A percentile compares a stretch with the other conserved stretches of the same genome.
Evolutionary conservation across 2,329 filamentous ascomycete genomes (phyloP).

Genomic region (Colletotrichum sp.): DNA sequence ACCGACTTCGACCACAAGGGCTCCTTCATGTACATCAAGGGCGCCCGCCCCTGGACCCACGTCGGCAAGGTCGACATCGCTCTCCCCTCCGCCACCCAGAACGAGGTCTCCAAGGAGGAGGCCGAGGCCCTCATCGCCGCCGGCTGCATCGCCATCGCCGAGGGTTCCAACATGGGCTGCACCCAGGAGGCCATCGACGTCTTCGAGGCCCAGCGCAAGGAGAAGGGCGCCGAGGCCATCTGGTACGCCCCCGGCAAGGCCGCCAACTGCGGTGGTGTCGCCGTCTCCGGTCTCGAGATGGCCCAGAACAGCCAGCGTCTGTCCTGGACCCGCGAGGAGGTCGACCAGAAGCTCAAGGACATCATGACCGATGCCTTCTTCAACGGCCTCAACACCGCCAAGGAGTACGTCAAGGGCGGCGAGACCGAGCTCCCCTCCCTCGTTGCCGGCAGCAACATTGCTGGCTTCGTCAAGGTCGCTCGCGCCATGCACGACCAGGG

Average conservation of each 20-base stretch:
- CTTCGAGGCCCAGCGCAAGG: slow-evolving; percentile 81
- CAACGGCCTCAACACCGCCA: slow-evolving; percentile 86
- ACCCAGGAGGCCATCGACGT: slow-evolving; percentile 93
- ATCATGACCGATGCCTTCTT: slow-evolving; percentile 97
- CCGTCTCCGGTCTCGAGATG: slow-evolving; percentile 98
- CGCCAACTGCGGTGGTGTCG: slow-evolving; percentile 96
- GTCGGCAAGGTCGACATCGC: slow-evolving; percentile 89
- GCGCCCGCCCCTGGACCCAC: slow-evolving; percentile 89
- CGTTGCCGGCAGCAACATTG: slow-evolving; percentile 95
- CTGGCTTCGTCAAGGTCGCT: slow-evolving; percentile 95
- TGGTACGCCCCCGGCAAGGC: slow-evolving; percentile 99
- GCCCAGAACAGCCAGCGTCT: slow-evolving; percentile 93
- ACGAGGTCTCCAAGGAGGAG: slow-evolving; percentile 94
- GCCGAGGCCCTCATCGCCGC: slow-evolving; percentile 79
- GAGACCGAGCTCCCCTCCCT: slow-evolving; percentile 89
- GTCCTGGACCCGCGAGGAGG: slow-evolving; percentile 86
- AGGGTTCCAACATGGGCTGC: slow-evolving; percentile 99
- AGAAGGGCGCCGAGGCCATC: slow-evolving; percentile 72
- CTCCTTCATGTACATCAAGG: slow-evolving; percentile 85
- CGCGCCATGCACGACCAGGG: slow-evolving; percentile 95
- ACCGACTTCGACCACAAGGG: slow-evolving; percentile 69
- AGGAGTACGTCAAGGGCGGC: slow-evolving; percentile 80
- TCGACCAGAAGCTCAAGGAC: slow-evolving; percentile 85
- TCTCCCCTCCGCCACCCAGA: slow-evolving; percentile 93
- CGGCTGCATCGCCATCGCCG: slow-evolving; percentile 86